Conservation (phyloP, 495 filamentous ascomycete species). For the Neurospora hispaniola region DNA sequence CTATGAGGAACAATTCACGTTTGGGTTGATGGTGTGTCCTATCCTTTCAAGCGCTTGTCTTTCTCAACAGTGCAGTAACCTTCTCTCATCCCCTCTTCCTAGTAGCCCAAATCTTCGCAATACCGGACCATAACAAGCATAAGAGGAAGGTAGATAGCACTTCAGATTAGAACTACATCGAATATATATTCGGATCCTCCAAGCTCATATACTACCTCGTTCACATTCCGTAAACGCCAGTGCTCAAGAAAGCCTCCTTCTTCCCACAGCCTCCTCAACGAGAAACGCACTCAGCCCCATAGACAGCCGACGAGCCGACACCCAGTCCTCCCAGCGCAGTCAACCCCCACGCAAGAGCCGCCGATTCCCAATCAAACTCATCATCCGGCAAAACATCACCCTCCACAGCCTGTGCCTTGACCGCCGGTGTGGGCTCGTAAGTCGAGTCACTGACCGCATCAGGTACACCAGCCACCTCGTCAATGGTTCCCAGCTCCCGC, state of each 20-base stretch:
- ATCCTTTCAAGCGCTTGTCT: background rate
- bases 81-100: background rate
- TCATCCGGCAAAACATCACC: slow-evolving; percentile 22
- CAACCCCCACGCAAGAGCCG: slow-evolving; percentile 34
- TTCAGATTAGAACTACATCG: background rate
- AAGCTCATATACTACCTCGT: background rate
- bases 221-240: background rate
- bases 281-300: slow-evolving; percentile 32
- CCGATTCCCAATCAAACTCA: slow-evolving; percentile 36
- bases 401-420: slow-evolving; percentile 11
- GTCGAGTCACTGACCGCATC: slow-evolving; percentile 10
- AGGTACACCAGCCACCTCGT: slow-evolving; percentile 3
- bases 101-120: background rate
- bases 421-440: slow-evolving; percentile 21
- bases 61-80: too few species aligned
- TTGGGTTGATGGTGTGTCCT: background rate
- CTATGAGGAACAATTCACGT: background rate
- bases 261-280: slow-evolving; percentile 14
- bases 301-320: slow-evolving; percentile 28
- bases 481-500: slow-evolving; percentile 6
- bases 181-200: background rate
- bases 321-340: slow-evolving; percentile 32
- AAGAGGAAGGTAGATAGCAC: background rate
- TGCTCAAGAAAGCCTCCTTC: background rate
- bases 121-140: background rate